phyloP scores from a whole-genome alignment of 208 protist species.

The Herpetomonas samuelpessoai region DNA sequence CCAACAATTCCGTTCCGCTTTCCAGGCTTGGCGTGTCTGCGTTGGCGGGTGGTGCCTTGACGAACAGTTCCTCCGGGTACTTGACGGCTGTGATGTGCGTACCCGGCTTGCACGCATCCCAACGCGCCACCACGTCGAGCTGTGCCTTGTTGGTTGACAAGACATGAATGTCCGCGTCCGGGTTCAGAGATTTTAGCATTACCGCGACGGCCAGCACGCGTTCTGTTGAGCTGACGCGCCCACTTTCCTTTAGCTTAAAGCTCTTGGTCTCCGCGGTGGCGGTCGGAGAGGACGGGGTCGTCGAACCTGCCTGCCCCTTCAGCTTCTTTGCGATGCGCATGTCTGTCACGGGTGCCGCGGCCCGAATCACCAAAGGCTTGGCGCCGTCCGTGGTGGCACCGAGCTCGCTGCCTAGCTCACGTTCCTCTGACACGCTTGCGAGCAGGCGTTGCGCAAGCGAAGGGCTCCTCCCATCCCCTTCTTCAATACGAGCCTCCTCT shows the following conservation, averaged over 20 bases:
- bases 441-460: slow-evolving; percentile 2
- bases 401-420: background rate
- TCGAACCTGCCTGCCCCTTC: no score
- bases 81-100: slow-evolving; percentile 23
- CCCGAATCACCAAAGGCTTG: background rate
- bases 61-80: slow-evolving; percentile 70
- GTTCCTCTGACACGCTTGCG: background rate
- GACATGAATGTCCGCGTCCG: slow-evolving; percentile 76
- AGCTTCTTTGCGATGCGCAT: no score
- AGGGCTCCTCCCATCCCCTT: slow-evolving; percentile 9
- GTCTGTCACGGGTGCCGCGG: background rate
- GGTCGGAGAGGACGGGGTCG: no score
- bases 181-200: slow-evolving; percentile 88
- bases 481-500: slow-evolving; percentile 26
- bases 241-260: slow-evolving; percentile 14
- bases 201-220: slow-evolving; percentile 74
- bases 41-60: slow-evolving; percentile 50
- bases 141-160: slow-evolving; percentile 57
- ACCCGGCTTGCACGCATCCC: slow-evolving; percentile 36
- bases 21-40: background rate
- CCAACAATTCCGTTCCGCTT: no score
- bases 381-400: background rate
- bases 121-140: slow-evolving; percentile 46
- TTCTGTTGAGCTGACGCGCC: slow-evolving; percentile 63
- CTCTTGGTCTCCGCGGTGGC: background rate